phyloP scores from a whole-genome alignment of 192 early-diverging fungal species.

The Oehlia diaphana region DNA sequence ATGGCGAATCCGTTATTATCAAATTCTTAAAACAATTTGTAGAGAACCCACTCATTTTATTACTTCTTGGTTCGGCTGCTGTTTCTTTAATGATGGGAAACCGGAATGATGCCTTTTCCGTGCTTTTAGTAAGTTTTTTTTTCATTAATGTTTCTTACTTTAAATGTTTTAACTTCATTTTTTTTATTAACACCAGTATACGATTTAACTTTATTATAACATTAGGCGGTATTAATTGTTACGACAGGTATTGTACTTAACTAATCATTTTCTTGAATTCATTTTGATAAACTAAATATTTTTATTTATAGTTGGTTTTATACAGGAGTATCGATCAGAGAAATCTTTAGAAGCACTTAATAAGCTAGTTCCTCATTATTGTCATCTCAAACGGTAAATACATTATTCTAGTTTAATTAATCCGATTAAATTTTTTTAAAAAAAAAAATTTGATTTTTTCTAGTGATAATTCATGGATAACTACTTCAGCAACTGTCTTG shows the following conservation, averaged over 20 bases:
- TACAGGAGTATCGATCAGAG: constrained; percentile 86
- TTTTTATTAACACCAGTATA: background rate
- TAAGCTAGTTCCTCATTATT: constrained; percentile 83
- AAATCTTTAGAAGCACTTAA: constrained; percentile 83
- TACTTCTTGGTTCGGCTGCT: constrained; percentile 71
- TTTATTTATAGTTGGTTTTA: constrained; percentile 69
- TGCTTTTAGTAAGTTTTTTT: constrained; percentile 61
- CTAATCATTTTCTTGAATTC: too few relatives aligned
- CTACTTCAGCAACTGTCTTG: constrained; percentile 75
- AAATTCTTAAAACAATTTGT: constrained; percentile 85
- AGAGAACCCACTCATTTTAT: constrained; percentile 80
- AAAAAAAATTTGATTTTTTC: background rate
- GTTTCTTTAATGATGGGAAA: constrained; percentile 77
- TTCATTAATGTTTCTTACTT: constrained; percentile 1
- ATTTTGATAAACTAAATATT: background rate
- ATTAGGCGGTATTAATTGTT: constrained; percentile 46
- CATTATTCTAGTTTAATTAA: background rate
- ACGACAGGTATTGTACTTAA: constrained; percentile 37
- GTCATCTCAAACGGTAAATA: constrained; percentile 73
- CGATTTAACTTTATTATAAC: background rate
- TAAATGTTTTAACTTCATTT: background rate
- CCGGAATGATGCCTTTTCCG: constrained; percentile 80
- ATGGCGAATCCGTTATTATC: constrained; percentile 61
- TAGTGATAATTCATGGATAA: constrained; percentile 58
- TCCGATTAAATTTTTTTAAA: background rate